Base-by-base conservation (phyloP, 495 filamentous ascomycete genomes). In the Daldinia grandis region DNA sequence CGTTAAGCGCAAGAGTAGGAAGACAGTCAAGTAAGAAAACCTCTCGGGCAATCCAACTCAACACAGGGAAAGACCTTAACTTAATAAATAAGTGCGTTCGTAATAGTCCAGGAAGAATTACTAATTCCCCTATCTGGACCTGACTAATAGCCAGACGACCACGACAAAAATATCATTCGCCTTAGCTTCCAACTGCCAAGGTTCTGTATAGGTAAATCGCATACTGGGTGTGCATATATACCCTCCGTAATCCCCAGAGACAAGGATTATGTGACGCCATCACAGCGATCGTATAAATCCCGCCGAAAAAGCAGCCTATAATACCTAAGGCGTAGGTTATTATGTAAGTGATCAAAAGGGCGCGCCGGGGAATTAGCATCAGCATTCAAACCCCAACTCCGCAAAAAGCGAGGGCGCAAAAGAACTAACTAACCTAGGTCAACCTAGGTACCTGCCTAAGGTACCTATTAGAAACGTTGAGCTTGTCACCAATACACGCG, bases 381-480 rank as follows among this genome's bases (percentile, higher is more conserved):
- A 42, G 7, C 54, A 64, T 72, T 50, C 69, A 72, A 72, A 72
- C 42, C 69, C 69, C 69, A 64, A 59, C 21, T 27, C 14, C 24
- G 24, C 0, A 28, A 1, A 28, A 51, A 51, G 24, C 21, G 10
- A 51, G 3, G 49, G 19, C 4, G 49, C 49, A 53, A 53, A 30
- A 53, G 14, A 53, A 53, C 27, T 53, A 53, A 53, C 27, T 53
- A 47, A 30, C 24, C 12, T 53, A 15, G 8, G 42, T 6, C 42
- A 21, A 47, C 33, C 9, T 47, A 21, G 40, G n/a, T 47, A n/a
- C n/a, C n/a, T n/a, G n/a, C n/a, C n/a, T n/a, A n/a, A 17, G 19
- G 15, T 47, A 47, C 2, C 8, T 47, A 25, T 15, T 25, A 15
- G 25, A 51, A 28, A 51, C 12, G 30, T 47, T 5, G 9, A 47